A percentile compares a stretch with the other conserved stretches of the same genome.
phyloP scores from a whole-genome alignment of 73 alveolate genomes.

The Tetrahymena thermophila region DNA sequence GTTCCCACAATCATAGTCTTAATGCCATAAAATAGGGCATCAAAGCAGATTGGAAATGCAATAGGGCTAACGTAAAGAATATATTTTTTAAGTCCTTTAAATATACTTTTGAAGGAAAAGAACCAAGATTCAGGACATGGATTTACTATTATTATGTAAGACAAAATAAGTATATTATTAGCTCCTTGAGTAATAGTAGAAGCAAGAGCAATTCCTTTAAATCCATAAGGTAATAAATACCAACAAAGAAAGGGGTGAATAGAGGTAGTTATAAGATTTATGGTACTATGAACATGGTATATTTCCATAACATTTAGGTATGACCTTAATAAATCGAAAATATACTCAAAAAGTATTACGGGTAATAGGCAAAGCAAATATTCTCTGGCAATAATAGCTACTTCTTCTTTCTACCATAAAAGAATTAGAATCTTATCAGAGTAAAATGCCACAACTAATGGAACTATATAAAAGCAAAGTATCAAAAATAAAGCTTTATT shows the following conservation, averaged over 20 bases:
- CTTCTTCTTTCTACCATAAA: slow-evolving; percentile 44
- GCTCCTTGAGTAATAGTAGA: not conserved
- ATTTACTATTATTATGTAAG: not conserved
- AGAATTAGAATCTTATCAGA: slow-evolving; percentile 43
- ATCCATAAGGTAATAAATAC: not conserved
- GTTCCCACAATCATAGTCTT: not conserved
- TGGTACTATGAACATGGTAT: not conserved
- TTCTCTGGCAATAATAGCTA: slow-evolving; percentile 11
- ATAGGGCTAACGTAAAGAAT: not conserved
- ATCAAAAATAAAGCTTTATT: slow-evolving; percentile 44
- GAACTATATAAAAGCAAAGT: slow-evolving; percentile 17
- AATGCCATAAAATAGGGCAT: not conserved
- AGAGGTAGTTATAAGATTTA: not conserved
- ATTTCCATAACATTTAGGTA: not conserved
- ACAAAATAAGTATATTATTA: not conserved
- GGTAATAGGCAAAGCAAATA: not conserved
- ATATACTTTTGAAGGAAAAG: not conserved
- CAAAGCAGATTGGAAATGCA: not conserved
- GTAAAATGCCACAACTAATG: slow-evolving; percentile 26
- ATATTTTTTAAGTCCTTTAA: not conserved
- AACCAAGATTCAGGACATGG: not conserved
- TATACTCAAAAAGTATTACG: not conserved
- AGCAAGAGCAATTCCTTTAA: not conserved
- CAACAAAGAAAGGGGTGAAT: not conserved
- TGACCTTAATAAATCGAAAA: not conserved